phyloP scores from a whole-genome alignment of 2,329 filamentous ascomycete genomes.

The Torrubiella hemipterigena region DNA sequence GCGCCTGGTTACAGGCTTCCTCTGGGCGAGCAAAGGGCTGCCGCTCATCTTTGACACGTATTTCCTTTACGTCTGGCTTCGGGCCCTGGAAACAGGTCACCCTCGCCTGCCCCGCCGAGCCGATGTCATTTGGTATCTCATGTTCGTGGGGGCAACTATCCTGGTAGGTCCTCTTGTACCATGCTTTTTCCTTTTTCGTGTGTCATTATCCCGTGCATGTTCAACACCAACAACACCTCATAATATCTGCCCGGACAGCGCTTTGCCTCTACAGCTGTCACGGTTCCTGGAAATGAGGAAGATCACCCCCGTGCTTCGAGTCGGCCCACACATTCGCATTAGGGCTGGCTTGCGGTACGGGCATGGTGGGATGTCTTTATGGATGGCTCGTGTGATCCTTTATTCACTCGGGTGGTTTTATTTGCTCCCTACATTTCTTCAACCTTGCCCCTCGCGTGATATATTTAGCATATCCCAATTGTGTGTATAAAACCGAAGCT shows the following conservation, averaged over 20 bases:
- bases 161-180: constrained; percentile 51
- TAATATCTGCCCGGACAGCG: constrained; percentile 75
- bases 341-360: constrained; percentile 53
- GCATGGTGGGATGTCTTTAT: constrained; percentile 66
- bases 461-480: constrained; percentile 10
- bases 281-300: constrained; percentile 80
- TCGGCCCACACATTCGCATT: constrained; percentile 54
- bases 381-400: constrained; percentile 54
- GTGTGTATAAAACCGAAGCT: background rate
- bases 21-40: constrained; percentile 25
- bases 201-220: constrained; percentile 6
- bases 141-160: constrained; percentile 60
- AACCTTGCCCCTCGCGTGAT: constrained; percentile 6
- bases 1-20: constrained; percentile 28
- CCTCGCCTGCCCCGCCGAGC: constrained; percentile 63
- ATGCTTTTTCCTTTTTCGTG: constrained; percentile 6
- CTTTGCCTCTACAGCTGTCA: constrained; percentile 53
- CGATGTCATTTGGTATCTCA: constrained; percentile 69
- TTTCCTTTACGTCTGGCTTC: constrained; percentile 64
- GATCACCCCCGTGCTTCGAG: constrained; percentile 56
- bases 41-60: constrained; percentile 62
- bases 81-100: constrained; percentile 59
- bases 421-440: constrained; percentile 47
- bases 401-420: constrained; percentile 48
- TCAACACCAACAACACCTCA: constrained; percentile 26